Base-by-base conservation (phyloP, 108 stramenopile genomes). In the Pseudonitzschia multiseries region DNA sequence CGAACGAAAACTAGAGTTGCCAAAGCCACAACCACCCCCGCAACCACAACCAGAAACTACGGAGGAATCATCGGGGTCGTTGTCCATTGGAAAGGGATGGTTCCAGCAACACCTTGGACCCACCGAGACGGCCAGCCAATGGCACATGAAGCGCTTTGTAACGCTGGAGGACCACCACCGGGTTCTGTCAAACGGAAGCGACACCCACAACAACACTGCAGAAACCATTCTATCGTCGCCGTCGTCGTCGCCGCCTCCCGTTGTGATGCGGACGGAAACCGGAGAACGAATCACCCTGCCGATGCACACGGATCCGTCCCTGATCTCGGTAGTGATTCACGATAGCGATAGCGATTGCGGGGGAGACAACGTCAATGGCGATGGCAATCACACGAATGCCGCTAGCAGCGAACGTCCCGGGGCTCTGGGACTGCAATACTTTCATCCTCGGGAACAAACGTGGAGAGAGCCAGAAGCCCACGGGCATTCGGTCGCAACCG, bases 281-380 rank as follows among this genome's bases (percentile, higher is more conserved):
- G 76, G 3, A 77, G 72, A 15, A 65, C 14, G 5, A 6, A 73
- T 79, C 26, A 70, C 81, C 48, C 69, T 93, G 27, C 93, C 93
- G 0, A 74, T 79, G 62, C 93, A 94, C 66, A 94, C 93, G 0
- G 93, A 94, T 83, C 93, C 93, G 53, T 92, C 91, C 26, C 68
- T 94, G 36, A 84, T 94, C 43, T 90, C 89, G 15, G 81, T 94
- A 8, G 83, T 94, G 9, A 70, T 94, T 27, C 82, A 88, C 56
- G 91, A 94, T 64, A 64, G 42, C 17, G 57, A 73, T 26, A 86
- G 80, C 26, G 57, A 68, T 18, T n/a, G n/a, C n/a, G n/a, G n/a
- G n/a, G n/a, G n/a, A n/a, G n/a, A n/a, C n/a, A n/a, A n/a, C n/a
- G n/a, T n/a, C n/a, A n/a, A n/a, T n/a, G n/a, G n/a, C n/a, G n/a